phyloP scores from a whole-genome alignment of 305 asterid genomes.

The Solanum hybrid region DNA sequence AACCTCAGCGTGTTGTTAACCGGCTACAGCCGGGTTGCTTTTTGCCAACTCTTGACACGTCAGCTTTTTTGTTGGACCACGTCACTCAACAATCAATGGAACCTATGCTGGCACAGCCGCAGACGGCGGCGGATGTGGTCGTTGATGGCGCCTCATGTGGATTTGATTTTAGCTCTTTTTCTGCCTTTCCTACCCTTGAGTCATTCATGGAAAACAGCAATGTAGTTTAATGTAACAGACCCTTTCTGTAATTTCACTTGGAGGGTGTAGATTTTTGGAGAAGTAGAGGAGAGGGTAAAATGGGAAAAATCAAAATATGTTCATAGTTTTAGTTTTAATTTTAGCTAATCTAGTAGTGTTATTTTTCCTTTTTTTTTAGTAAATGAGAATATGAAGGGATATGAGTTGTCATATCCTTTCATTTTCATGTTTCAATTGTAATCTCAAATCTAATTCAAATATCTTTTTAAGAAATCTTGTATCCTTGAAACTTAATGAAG shows the following conservation, averaged over 20 bases:
- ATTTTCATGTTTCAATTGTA: not conserved
- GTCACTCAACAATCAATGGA: slow-evolving; percentile 6
- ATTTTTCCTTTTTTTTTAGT: not conserved
- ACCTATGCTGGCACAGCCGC: not conserved
- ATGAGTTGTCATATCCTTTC: not conserved
- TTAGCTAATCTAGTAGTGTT: not conserved
- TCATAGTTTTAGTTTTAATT: not conserved
- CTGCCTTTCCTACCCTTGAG: slow-evolving; percentile 82
- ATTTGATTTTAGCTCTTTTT: slow-evolving; percentile 36
- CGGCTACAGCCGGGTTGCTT: slow-evolving; percentile 25
- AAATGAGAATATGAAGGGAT: not conserved
- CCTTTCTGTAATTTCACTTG: not conserved
- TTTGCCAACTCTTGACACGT: slow-evolving; percentile 49
- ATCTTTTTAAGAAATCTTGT: not conserved
- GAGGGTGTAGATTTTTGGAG: not conserved
- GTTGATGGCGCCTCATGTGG: slow-evolving; percentile 19
- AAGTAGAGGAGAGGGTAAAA: slow-evolving; percentile 26
- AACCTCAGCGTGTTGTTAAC: slow-evolving; percentile 37
- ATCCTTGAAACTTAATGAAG: too few species aligned
- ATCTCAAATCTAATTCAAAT: not conserved
- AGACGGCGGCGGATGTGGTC: not conserved
- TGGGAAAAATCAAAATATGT: slow-evolving; percentile 19
- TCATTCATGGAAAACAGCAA: slow-evolving; percentile 62
- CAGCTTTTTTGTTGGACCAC: slow-evolving; percentile 40
- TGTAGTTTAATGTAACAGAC: slow-evolving; percentile 12